A percentile compares a stretch with the other conserved stretches of the same genome.
phyloP scores from a whole-genome alignment of 140 eudicot genomes.

The Oenanthe javanica region DNA sequence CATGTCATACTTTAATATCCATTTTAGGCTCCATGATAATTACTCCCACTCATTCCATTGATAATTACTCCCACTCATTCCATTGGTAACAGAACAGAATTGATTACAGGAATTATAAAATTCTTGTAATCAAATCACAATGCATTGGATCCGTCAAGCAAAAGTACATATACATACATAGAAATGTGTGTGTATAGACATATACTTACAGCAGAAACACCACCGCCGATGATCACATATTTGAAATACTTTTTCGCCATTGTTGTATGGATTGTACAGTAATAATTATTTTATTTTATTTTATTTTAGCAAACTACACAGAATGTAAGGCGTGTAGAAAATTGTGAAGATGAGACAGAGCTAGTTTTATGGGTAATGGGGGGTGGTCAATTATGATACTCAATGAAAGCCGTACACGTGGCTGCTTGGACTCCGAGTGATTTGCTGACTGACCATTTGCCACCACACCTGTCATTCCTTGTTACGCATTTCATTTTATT shows the following conservation, averaged over 20 bases:
- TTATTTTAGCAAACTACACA: background rate
- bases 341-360: slow-evolving; percentile 9
- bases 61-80: too few species aligned
- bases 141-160: too few species aligned
- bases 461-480: background rate
- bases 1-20: too few species aligned
- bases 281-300: too few species aligned
- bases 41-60: too few species aligned
- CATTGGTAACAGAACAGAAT: too few species aligned
- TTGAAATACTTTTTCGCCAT: slow-evolving; percentile 81
- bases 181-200: too few species aligned
- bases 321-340: slow-evolving; percentile 2
- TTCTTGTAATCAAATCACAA: too few species aligned
- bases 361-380: slow-evolving; percentile 15
- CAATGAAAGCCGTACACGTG: slow-evolving; percentile 37
- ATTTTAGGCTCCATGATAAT: too few species aligned
- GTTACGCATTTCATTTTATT: too few species aligned
- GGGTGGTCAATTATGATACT: background rate
- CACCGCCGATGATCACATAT: slow-evolving; percentile 90
- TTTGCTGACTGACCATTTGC: background rate
- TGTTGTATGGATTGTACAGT: slow-evolving; percentile 7
- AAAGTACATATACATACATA: too few species aligned
- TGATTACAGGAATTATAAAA: too few species aligned
- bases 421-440: slow-evolving; percentile 17
- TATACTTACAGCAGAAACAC: slow-evolving; percentile 16